Evolutionary conservation across 1,284 basidiomycete genomes (phyloP), one percentile per base, ranked within the genome.

Genomic region (Inonotus obliquus): DNA sequence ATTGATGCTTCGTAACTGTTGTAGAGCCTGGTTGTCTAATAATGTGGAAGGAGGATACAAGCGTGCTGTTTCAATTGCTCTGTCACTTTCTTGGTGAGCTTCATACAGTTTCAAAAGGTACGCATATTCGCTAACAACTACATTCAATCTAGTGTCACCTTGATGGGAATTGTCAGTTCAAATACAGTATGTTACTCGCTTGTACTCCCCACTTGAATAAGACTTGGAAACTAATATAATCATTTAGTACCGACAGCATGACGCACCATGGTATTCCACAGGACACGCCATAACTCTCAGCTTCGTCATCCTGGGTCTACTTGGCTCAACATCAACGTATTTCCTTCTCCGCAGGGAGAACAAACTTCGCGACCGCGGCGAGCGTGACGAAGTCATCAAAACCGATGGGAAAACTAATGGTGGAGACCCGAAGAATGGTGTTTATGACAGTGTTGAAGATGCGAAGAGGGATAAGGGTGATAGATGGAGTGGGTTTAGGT

Each of bases 11-110:
- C n/a, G 45, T 11, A 41, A 29, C 57, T 35, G 4, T 63, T 51
- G 21, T 48, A 85, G 82, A 64, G 84, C 87, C 4, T 89, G 87
- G 84, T 80, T 83, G 38, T 83, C 84, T 27, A 87, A 86, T 66
- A 89, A 88, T 67, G 80, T 87, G n/a, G 87, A 90, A 74, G 87
- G 89, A 9, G 79, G 82, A 0, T 91, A 90, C 72, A 91, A 90
- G 67, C 84, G 88, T 21, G 86, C 85, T 65, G 87, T 89, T 1
- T 80, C 86, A 0, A 75, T 90, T 23, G 89, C 78, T 0, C 85
- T 88, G 84, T 79, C 83, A 4, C 86, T 88, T 58, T 80, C 82
- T 37, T 71, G 68, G 72, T 73, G 39, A 67, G 82, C n/a, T n/a
- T n/a, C n/a, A n/a, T n/a, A n/a, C n/a, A n/a, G n/a, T n/a, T n/a